These are phyloP conservation scores for Apodospora peruviana DNA, from an alignment of 495 filamentous ascomycete species.

Conservation along the genomic window DNA sequence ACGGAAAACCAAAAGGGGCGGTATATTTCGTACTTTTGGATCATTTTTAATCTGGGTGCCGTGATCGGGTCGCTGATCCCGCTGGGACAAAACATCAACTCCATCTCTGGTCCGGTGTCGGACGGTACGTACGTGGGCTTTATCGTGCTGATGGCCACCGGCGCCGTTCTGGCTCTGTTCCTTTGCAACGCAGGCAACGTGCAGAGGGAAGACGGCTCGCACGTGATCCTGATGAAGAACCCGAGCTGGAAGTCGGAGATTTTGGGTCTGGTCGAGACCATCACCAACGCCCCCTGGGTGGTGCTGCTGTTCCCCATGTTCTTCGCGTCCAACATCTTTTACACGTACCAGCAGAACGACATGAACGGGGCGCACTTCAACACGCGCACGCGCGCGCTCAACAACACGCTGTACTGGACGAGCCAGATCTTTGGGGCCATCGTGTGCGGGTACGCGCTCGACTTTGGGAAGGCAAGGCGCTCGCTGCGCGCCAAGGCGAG, in stretches of 20 bases:
- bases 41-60: constrained; percentile 90
- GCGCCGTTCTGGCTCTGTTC: constrained; percentile 64
- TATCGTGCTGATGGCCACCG: constrained; percentile 75
- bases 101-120: constrained; percentile 52
- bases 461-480: constrained; percentile 58
- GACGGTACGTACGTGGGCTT: constrained; percentile 91
- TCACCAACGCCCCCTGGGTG: constrained; percentile 70
- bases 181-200: constrained; percentile 75
- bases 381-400: constrained; percentile 75
- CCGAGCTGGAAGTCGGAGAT: constrained; percentile 78
- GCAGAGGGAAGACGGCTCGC: constrained; percentile 69
- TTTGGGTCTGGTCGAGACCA: constrained; percentile 68
- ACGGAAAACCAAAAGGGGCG: constrained; percentile 75
- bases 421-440: constrained; percentile 83
- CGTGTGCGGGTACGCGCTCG: constrained; percentile 70
- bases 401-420: constrained; percentile 80
- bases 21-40: constrained; percentile 89
- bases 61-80: constrained; percentile 85
- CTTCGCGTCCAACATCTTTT: constrained; percentile 74
- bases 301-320: constrained; percentile 85
- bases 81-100: constrained; percentile 73
- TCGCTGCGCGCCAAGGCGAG: constrained; percentile 69
- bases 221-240: constrained; percentile 80
- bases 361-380: constrained; percentile 70
- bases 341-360: constrained; percentile 63